A percentile compares a stretch with the other conserved stretches of the same genome.
phyloP scores from a whole-genome alignment of 768 basidiomycete genomes.

The Trichaptum fuscoviolaceum region DNA sequence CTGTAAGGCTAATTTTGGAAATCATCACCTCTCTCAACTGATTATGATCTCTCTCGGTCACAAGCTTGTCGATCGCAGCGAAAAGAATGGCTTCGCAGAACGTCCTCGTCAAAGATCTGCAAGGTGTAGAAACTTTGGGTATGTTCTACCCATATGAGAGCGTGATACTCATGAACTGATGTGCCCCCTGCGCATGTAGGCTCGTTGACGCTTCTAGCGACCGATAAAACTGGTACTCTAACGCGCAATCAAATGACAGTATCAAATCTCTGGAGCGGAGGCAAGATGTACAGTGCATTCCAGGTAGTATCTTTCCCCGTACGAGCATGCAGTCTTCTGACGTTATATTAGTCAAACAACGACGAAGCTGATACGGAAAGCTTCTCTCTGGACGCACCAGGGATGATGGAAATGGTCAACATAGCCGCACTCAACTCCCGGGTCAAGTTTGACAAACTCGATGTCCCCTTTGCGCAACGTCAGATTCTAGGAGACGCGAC shows the following conservation, averaged over 20 bases:
- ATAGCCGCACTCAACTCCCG: slow-evolving; percentile 63
- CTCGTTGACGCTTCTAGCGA: slow-evolving; percentile 59
- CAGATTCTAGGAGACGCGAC: slow-evolving; percentile 68
- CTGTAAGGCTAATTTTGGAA: slow-evolving; percentile 24
- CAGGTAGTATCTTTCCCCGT: slow-evolving; percentile 30
- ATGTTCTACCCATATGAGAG: slow-evolving; percentile 6
- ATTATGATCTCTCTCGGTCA: not conserved
- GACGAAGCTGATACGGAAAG: slow-evolving; percentile 47
- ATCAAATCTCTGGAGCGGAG: slow-evolving; percentile 62
- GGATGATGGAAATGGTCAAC: slow-evolving; percentile 64
- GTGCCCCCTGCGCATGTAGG: slow-evolving; percentile 13
- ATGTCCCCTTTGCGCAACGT: slow-evolving; percentile 57
- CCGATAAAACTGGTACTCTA: slow-evolving; percentile 69
- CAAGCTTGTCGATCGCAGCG: slow-evolving; percentile 55
- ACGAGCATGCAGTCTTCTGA: not conserved
- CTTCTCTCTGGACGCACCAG: slow-evolving; percentile 46
- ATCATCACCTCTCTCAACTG: not conserved
- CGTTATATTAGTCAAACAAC: slow-evolving; percentile 49
- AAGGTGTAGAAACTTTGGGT: slow-evolving; percentile 68
- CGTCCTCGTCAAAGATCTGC: slow-evolving; percentile 69
- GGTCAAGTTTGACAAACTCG: slow-evolving; percentile 62
- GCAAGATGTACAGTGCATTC: slow-evolving; percentile 59
- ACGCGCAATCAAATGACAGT: slow-evolving; percentile 72
- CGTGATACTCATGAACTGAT: not conserved
- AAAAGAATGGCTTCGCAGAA: slow-evolving; percentile 69